phyloP scores from a whole-genome alignment of 768 basidiomycete genomes.

The Russula earlei region DNA sequence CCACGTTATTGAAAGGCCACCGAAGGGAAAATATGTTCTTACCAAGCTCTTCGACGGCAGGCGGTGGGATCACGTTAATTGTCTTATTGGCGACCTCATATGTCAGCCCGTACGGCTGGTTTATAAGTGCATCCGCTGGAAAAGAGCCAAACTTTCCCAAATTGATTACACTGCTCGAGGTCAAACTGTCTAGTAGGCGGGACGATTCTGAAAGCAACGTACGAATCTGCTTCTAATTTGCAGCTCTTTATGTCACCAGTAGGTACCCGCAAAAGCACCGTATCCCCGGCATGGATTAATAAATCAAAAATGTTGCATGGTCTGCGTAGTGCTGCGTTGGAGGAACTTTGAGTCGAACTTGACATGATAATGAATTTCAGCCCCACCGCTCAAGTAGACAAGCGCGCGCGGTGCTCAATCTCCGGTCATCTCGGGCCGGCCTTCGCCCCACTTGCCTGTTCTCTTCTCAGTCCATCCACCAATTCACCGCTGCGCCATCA shows the following conservation, averaged over 20 bases:
- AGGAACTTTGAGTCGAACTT: background rate
- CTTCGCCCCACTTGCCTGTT: no score
- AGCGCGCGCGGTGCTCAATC: background rate
- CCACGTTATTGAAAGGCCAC: constrained; percentile 1
- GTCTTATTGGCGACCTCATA: constrained; percentile 77
- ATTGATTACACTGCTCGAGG: constrained; percentile 45
- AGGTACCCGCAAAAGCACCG: constrained; percentile 71
- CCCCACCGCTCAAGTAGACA: no score
- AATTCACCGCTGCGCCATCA: background rate
- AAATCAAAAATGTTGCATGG: background rate
- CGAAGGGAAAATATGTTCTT: constrained; percentile 23
- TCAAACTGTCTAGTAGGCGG: background rate
- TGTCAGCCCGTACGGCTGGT: constrained; percentile 77
- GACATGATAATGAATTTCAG: background rate
- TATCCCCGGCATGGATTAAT: constrained; percentile 56
- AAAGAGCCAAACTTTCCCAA: constrained; percentile 87
- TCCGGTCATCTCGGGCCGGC: background rate
- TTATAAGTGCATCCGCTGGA: constrained; percentile 63
- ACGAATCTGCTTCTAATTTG: constrained; percentile 45
- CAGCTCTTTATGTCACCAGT: constrained; percentile 70
- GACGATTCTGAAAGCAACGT: background rate
- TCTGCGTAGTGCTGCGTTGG: background rate
- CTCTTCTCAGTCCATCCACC: no score
- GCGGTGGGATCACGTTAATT: constrained; percentile 51
- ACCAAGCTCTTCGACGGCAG: constrained; percentile 75